Conservation (phyloP, 331 rosid species). For the Acacia pycnantha region DNA sequence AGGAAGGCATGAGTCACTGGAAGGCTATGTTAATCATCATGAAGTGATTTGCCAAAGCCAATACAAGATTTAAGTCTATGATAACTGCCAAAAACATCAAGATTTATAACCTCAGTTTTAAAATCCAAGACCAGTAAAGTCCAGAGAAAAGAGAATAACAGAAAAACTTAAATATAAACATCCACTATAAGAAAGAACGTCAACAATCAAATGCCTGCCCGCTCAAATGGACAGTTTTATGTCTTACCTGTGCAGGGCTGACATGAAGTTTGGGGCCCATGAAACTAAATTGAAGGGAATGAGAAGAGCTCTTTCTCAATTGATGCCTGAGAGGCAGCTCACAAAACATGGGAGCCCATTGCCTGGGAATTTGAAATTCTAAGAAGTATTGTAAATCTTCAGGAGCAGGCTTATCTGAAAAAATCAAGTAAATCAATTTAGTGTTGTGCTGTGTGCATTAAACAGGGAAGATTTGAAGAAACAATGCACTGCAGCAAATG, state of each 20-base stretch:
- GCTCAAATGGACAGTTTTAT: conserved; percentile 19
- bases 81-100: background rate
- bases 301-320: conserved; percentile 53
- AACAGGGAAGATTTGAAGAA: background rate
- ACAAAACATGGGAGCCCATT: conserved; percentile 97
- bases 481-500: conserved; percentile 12
- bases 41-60: background rate
- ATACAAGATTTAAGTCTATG: background rate
- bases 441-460: background rate
- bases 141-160: background rate
- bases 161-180: conserved; percentile 5
- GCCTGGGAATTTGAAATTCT: conserved; percentile 98
- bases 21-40: conserved; percentile 11
- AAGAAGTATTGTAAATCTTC: conserved; percentile 84
- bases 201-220: conserved; percentile 11
- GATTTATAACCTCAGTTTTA: background rate
- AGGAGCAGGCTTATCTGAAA: conserved; percentile 79
- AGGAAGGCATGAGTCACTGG: background rate
- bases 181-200: background rate
- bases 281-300: conserved; percentile 76
- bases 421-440: conserved; percentile 22
- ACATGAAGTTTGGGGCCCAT: conserved; percentile 70
- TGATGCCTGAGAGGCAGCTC: conserved; percentile 94
- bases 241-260: conserved; percentile 69
- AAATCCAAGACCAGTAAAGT: background rate